A percentile compares a stretch with the other conserved stretches of the same genome.
phyloP scores from a whole-genome alignment of 176 grass and related monocot species.

The Thinopyrum elongatum region DNA sequence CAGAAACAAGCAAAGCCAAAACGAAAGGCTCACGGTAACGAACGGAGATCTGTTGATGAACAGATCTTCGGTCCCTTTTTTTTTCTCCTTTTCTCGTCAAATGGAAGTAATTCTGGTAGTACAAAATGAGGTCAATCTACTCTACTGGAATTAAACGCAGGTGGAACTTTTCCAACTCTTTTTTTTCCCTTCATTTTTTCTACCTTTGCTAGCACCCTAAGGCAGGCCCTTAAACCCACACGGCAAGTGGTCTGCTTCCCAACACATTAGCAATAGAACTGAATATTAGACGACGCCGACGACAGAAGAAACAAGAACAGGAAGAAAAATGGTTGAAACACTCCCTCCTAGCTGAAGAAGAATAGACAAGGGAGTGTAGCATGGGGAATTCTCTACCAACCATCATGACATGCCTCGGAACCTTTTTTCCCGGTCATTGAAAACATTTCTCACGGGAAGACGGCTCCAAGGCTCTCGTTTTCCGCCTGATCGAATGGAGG shows the following conservation, averaged over 20 bases:
- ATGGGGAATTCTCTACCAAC: neutral
- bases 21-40: neutral
- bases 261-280: slow-evolving; percentile 7
- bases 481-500: slow-evolving; percentile 14
- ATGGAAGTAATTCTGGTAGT: slow-evolving; percentile 18
- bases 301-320: neutral
- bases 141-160: neutral
- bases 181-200: neutral
- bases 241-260: slow-evolving; percentile 2
- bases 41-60: neutral
- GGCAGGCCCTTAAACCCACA: slow-evolving; percentile 2
- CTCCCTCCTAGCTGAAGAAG: slow-evolving; percentile 26
- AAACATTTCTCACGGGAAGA: slow-evolving; percentile 55
- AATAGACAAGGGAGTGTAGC: slow-evolving; percentile 25
- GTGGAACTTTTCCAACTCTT: neutral
- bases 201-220: slow-evolving; percentile 35
- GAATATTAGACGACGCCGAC: neutral
- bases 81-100: slow-evolving; percentile 19
- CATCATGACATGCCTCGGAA: slow-evolving; percentile 11
- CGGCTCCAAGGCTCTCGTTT: neutral
- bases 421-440: slow-evolving; percentile 62
- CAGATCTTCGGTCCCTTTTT: neutral
- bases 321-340: slow-evolving; percentile 19
- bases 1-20: slow-evolving; percentile 32
- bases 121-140: neutral